Evolutionary conservation across 345 rosid genomes (phyloP), one percentile per base, ranked within the genome.

Genomic region (Lumnitzera littorea): DNA sequence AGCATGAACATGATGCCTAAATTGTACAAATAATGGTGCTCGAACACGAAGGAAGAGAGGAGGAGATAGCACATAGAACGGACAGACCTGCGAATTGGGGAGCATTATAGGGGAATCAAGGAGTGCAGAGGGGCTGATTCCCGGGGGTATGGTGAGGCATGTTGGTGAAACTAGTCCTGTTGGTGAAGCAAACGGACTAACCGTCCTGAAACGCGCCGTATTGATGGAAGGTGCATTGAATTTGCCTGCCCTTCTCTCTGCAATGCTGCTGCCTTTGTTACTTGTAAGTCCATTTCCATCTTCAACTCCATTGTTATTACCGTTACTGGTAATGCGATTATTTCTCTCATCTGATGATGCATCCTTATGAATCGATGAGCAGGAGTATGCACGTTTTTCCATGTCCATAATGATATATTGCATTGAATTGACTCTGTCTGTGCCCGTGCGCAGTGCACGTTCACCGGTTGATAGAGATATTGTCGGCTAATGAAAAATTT

Each of bases 221-320:
- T 56, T 75, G 71, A 81, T 77, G 59, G 65, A 24, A 15, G 53
- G 16, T 5, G 72, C 80, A 11, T 75, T 82, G 78, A 85, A 82
- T 11, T 86, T 88, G 58, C 70, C 86, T 2, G 91, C 91, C 56
- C 91, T 76, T 57, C 91, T 76, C 67, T 85, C 86, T 3, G 85
- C 88, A 52, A 85, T 82, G 65, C 91, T 82, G 10, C 54, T 74
- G 47, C 20, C 59, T 16, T 25, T 56, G 7, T 43, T 66, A 17
- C 15, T 2, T 17, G 13, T 13, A 5, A 25, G 17, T 24, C 51
- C 50, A 0, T 36, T 24, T 49, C 50, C 46, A 14, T 11, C 0
- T 20, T 13, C 61, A 36, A 36, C 7, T 7, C 43, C 43, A 36
- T 36, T 36, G 10, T 36, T 36, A 9, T 36, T 36, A 9, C 7